Conservation (phyloP, 2,329 filamentous ascomycete genomes). For the Septoria petroselini region DNA sequence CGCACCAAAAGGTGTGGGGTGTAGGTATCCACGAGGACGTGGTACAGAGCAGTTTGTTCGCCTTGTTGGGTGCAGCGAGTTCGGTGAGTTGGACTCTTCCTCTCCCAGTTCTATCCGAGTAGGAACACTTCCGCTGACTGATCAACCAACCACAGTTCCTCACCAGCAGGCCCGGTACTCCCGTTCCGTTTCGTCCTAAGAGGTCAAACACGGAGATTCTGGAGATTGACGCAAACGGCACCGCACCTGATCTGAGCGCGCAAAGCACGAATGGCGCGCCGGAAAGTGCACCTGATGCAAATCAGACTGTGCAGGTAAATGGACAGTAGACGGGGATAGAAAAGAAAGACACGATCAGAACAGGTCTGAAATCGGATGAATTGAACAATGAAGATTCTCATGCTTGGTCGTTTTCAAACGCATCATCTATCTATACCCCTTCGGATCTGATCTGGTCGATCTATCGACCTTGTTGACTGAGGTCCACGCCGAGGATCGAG, state of each 20-base stretch:
- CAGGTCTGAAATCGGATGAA: too few relatives aligned
- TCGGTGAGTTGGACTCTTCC: conserved; percentile 62
- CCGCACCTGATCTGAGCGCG: conserved; percentile 24
- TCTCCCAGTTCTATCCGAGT: background rate
- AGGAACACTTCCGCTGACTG: conserved; percentile 2
- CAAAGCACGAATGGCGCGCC: conserved; percentile 36
- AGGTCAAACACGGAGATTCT: conserved; percentile 50
- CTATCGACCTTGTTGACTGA: too few relatives aligned
- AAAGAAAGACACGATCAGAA: too few relatives aligned
- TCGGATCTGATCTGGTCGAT: too few relatives aligned
- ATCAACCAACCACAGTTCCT: conserved; percentile 57
- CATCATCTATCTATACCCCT: too few relatives aligned
- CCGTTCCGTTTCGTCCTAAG: conserved; percentile 59
- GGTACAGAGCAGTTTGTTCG: conserved; percentile 82
- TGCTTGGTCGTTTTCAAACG: too few relatives aligned
- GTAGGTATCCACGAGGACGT: conserved; percentile 91
- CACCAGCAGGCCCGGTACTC: conserved; percentile 65
- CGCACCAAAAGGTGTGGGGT: conserved; percentile 75
- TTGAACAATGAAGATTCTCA: too few relatives aligned
- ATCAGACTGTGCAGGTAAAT: conserved; percentile 10
- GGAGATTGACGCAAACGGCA: conserved; percentile 13
- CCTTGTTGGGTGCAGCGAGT: conserved; percentile 77
- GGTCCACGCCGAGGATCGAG: too few relatives aligned
- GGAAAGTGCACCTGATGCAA: conserved; percentile 33
- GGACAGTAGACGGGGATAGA: background rate